Percentiles rank a stretch among this genome's conserved stretches.
Evolutionary conservation across 2,329 filamentous ascomycete species (phyloP).

Genomic region (Aspergillus piperis): DNA sequence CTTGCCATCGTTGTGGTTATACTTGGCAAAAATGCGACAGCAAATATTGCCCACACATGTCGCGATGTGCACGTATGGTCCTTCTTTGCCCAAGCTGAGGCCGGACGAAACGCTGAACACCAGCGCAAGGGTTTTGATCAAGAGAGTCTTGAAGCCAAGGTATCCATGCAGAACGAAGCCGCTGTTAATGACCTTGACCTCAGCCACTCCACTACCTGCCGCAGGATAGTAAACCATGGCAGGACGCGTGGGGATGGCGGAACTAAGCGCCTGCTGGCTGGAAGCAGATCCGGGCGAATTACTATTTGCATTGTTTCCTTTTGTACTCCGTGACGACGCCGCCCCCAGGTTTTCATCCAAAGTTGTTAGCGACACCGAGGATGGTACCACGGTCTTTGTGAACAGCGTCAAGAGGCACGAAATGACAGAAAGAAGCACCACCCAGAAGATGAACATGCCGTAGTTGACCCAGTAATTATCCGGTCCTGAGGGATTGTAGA

Average conservation of each 20-base stretch:
- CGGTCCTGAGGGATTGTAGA: constrained; percentile 55
- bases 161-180: constrained; percentile 97
- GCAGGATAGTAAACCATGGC: constrained; percentile 95
- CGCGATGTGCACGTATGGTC: constrained; percentile 96
- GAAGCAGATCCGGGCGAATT: constrained; percentile 43
- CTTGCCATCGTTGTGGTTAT: constrained; percentile 91
- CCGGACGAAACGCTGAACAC: constrained; percentile 90
- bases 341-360: constrained; percentile 91
- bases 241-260: constrained; percentile 45
- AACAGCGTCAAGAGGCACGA: constrained; percentile 80
- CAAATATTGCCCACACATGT: constrained; percentile 94
- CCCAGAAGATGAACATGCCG: constrained; percentile 70
- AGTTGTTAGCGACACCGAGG: constrained; percentile 80
- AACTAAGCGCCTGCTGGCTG: constrained; percentile 41
- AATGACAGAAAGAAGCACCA: constrained; percentile 67
- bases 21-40: constrained; percentile 91
- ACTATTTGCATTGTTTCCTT: constrained; percentile 49
- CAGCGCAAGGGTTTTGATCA: constrained; percentile 80
- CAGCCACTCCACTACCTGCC: constrained; percentile 92
- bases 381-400: constrained; percentile 94
- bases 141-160: constrained; percentile 80
- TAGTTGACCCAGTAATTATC: constrained; percentile 71
- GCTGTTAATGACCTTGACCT: constrained; percentile 96
- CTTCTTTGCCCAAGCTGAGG: constrained; percentile 89
- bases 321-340: constrained; percentile 49